Evolutionary conservation across 257 asterid genomes (phyloP), one percentile per base, ranked within the genome.

Genomic region (Scutellaria baicalensis): DNA sequence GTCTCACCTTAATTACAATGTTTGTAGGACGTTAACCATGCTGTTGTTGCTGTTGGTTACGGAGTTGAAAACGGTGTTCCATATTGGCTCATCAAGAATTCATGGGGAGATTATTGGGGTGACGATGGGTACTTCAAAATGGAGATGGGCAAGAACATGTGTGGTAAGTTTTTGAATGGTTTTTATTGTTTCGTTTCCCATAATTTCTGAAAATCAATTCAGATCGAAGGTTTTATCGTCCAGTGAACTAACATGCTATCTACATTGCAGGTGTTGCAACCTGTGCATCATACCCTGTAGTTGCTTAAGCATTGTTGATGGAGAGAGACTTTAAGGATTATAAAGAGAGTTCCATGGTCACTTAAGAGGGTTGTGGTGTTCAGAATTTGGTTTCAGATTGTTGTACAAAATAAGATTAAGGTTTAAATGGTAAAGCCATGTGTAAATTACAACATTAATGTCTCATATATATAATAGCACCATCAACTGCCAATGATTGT

Each of bases 51-150:
- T 61, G 97, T 94, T 81, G 99, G 98, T 33, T 91, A 88, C 21
- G 96, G 97, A 64, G 84, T 91, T 39, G 99, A 91, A 82, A 74
- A 86, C 47, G 95, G 93, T 0, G 66, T 81, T 38, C 95, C 96
- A 0, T 91, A 91, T 50, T 91, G 97, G 97, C 92, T 94, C 68
- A 86, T 94, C 62, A 94, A 94, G 81, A 91, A 94, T 76, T 94
- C 99, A 6, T 91, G 99, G 99, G 99, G 97, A 81, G 86, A 83
- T 58, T 83, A 83, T 54, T 91, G 97, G 97, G 99, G 97, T 48
- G 96, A 85, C 78, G 17, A 85, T 1, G 97, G 97, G 6, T 94
- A 91, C 83, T 94, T 94, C 66, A 94, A 94, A 80, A 94, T 91
- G 97, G 97, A 89, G 85, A 72, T 85, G 91, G 99, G 96, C 71